A percentile compares a stretch with the other conserved stretches of the same genome.
Conservation (phyloP, 805 yeast genomes). For the Wickerhamomyces alni region DNA sequence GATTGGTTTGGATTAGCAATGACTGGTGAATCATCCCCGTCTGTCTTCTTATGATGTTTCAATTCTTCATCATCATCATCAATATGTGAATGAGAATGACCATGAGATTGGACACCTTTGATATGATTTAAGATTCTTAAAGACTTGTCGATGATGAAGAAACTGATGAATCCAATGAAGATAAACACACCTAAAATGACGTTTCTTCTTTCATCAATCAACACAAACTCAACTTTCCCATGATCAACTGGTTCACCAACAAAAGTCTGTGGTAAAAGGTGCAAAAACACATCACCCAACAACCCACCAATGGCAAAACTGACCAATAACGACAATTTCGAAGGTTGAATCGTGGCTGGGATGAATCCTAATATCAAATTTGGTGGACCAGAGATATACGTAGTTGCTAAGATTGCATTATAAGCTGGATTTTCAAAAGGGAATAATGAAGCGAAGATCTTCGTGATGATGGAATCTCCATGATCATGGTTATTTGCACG, state of each 20-base stretch:
- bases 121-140: slow-evolving; percentile 44
- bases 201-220: slow-evolving; percentile 46
- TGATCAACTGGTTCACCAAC: slow-evolving; percentile 43
- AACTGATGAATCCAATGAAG: slow-evolving; percentile 53
- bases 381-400: slow-evolving; percentile 62
- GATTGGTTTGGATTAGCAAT: slow-evolving; percentile 30
- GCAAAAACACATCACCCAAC: slow-evolving; percentile 69
- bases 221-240: slow-evolving; percentile 34
- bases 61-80: slow-evolving; percentile 11
- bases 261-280: slow-evolving; percentile 64
- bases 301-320: slow-evolving; percentile 75
- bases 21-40: slow-evolving; percentile 25
- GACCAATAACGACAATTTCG: slow-evolving; percentile 46
- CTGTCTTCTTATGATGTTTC: slow-evolving; percentile 17
- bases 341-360: slow-evolving; percentile 50
- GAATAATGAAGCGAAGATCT: slow-evolving; percentile 36
- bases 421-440: slow-evolving; percentile 51
- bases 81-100: slow-evolving; percentile 39
- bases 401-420: slow-evolving; percentile 58
- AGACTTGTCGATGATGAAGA: slow-evolving; percentile 57
- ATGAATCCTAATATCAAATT: slow-evolving; percentile 47
- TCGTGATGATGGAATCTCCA: slow-evolving; percentile 28
- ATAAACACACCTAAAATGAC: slow-evolving; percentile 47
- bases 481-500: slow-evolving; percentile 1
- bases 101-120: slow-evolving; percentile 26